Base-by-base conservation (phyloP, 768 basidiomycete species). In the Hysterangium stoloniferum region DNA sequence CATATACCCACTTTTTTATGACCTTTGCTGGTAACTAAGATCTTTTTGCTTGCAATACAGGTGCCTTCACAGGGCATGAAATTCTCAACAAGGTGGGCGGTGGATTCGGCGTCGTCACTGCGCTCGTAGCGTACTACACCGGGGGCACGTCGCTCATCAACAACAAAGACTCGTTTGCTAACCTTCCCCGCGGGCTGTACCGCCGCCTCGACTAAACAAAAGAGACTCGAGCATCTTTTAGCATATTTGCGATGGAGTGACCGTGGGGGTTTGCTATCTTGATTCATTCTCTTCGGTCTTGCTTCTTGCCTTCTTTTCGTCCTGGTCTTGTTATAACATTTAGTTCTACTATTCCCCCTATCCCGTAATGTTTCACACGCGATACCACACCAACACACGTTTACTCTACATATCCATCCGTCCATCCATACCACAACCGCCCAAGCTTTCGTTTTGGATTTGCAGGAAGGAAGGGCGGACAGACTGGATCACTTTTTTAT, bases 121-220 rank as follows among this genome's bases (percentile, higher is more conserved):
- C 75, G 2, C 56, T 64, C 53, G 58, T 76, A 47, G 75, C 75
- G 9, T 76, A 69, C 65, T 76, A 76, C 50, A 58, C 62, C 40
- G 75, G 69, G 51, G 62, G 70, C 12, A 66, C 70, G 1, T 67
- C 74, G 46, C 55, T 76, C 11, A 67, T 76, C 15, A 63, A 66
- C 19, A 59, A 59, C 34, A 63, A 60, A 1, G 69, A 70, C 54
- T 59, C 63, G 35, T 72, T 61, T 64, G 69, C 75, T 57, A 57
- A 55, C 0, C 65, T 76, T 17, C 74, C 74, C 0, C 34, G 72
- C 48, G 74, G 74, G 3, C 28, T 41, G 20, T 41, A 41, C 40
- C 15, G 4, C 11, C 22, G 12, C 34, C n/a, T n/a, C n/a, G 28
- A 41, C 40, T 22, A 41, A 13, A 12, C 3, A 11, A 13, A 40